Evolutionary conservation across 495 filamentous ascomycete species (phyloP).

Genomic region (Penicillium lagena): DNA sequence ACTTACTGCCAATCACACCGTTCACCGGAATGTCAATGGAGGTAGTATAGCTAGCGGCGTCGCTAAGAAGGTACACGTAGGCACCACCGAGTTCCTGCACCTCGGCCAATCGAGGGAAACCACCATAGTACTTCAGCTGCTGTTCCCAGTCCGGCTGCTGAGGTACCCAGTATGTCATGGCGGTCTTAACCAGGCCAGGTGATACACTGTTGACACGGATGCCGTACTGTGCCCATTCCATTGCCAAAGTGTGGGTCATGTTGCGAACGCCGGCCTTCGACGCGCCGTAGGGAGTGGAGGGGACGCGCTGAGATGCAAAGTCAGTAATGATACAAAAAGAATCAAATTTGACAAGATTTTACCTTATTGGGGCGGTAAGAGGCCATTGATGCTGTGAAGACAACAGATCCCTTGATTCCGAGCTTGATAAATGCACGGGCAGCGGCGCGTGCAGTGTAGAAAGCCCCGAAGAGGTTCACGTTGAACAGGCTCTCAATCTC

Average conservation of each 20-base stretch:
- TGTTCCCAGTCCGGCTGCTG: conserved; percentile 33
- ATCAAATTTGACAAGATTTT: neutral
- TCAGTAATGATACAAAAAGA: neutral
- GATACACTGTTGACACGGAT: conserved; percentile 39
- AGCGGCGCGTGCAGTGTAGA: conserved; percentile 25
- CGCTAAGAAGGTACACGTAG: conserved; percentile 36
- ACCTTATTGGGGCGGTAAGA: conserved; percentile 41
- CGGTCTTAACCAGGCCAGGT: conserved; percentile 32
- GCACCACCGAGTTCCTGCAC: conserved; percentile 35
- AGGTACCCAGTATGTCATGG: conserved; percentile 34
- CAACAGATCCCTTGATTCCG: conserved; percentile 36
- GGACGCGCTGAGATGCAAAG: conserved; percentile 17
- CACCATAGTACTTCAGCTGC: conserved; percentile 41
- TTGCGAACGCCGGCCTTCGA: conserved; percentile 26
- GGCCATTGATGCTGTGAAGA: conserved; percentile 42
- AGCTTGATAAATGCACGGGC: conserved; percentile 35
- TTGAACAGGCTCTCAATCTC: conserved; percentile 35
- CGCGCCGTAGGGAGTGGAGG: conserved; percentile 25
- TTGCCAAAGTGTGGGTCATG: conserved; percentile 37
- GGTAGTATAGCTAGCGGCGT: conserved; percentile 35
- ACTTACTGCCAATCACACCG: conserved; percentile 26
- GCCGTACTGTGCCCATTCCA: conserved; percentile 42
- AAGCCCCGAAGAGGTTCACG: conserved; percentile 38
- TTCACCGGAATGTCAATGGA: conserved; percentile 35
- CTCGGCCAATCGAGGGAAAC: conserved; percentile 31